Conservation (phyloP, 2,329 filamentous ascomycete genomes). For the Dryadomyces quercivorus region DNA sequence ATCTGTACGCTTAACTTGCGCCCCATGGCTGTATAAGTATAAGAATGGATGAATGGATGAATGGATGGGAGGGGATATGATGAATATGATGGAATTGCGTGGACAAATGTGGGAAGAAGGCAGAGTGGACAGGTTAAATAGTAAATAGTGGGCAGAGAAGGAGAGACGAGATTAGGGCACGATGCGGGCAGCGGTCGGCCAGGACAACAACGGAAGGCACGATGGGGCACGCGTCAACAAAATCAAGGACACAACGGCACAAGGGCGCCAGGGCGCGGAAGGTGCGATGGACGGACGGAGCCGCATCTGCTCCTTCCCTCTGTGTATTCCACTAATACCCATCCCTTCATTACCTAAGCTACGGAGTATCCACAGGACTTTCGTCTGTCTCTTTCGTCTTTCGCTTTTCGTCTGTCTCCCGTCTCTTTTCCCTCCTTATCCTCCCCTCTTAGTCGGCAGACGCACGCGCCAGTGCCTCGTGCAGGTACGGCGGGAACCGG, state of each 20-base stretch:
- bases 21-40: neutral
- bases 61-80: neutral
- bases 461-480: constrained; percentile 76
- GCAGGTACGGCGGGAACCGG: constrained; percentile 73
- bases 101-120: too few species aligned
- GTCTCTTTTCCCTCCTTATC: neutral
- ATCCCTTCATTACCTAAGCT: neutral
- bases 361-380: neutral
- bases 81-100: neutral
- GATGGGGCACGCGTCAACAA: neutral
- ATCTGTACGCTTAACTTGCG: neutral
- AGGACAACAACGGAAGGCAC: neutral
- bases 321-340: neutral
- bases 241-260: too few species aligned
- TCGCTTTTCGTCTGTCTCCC: neutral
- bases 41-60: neutral
- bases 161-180: too few species aligned
- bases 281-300: neutral
- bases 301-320: neutral
- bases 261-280: too few species aligned
- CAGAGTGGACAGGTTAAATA: neutral
- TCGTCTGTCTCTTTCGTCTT: neutral
- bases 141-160: too few species aligned
- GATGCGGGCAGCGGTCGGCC: too few species aligned
- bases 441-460: constrained; percentile 55